These are phyloP conservation scores for Curvularia lunata DNA, from an alignment of 2,329 filamentous ascomycete genomes.

Conservation along the genomic window DNA sequence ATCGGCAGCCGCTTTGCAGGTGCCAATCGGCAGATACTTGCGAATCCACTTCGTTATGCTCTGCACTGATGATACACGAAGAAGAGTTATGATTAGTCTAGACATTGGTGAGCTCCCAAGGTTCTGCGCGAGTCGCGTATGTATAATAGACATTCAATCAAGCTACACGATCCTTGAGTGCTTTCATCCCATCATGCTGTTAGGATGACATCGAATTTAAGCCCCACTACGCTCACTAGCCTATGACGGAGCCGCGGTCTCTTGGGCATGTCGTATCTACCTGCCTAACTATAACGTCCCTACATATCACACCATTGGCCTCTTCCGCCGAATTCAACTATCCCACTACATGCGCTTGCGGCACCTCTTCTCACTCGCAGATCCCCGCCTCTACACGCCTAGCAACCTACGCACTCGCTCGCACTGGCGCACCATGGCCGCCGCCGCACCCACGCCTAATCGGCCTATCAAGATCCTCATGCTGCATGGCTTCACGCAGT, in stretches of 20 bases:
- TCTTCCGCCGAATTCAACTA: not conserved
- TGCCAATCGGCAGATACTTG: not conserved
- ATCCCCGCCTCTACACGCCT: conserved; percentile 15
- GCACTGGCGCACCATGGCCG: conserved; percentile 40
- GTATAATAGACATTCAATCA: conserved; percentile 42
- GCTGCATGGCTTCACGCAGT: conserved; percentile 83
- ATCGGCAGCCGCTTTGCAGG: conserved; percentile 19
- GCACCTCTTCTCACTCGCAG: conserved; percentile 8
- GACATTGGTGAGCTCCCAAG: conserved; percentile 36
- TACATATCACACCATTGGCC: not conserved
- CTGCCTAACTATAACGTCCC: not conserved
- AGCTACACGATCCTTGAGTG: not conserved
- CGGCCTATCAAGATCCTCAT: conserved; percentile 56
- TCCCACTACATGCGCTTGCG: conserved; percentile 13
- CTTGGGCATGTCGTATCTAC: conserved; percentile 4
- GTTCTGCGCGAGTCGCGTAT: conserved; percentile 43
- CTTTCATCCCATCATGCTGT: not conserved
- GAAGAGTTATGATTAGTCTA: conserved; percentile 40
- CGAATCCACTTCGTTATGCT: conserved; percentile 1
- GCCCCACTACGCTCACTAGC: conserved; percentile 4
- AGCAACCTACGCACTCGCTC: conserved; percentile 26
- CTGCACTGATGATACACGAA: conserved; percentile 10
- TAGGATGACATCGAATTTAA: not conserved
- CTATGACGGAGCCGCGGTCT: conserved; percentile 14
- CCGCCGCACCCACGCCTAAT: conserved; percentile 36